Evolutionary conservation across 345 rosid genomes (phyloP).

Genomic region (Gossypium longicalyx): DNA sequence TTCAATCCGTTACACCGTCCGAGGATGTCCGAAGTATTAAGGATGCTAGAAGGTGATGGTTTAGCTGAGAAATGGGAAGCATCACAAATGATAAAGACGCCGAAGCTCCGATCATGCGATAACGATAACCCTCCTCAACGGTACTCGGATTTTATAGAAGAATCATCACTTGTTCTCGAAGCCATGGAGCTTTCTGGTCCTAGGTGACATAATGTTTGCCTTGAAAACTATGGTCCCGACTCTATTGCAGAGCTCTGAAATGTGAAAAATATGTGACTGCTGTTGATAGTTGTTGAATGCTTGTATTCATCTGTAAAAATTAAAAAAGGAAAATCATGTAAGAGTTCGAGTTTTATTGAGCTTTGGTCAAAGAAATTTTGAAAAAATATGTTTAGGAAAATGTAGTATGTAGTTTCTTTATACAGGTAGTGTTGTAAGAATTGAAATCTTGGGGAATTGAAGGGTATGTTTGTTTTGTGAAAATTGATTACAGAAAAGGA

Average conservation of each 20-base stretch:
- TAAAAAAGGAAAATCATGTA: slow-evolving; percentile 14
- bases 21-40: slow-evolving; percentile 68
- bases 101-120: slow-evolving; percentile 35
- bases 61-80: slow-evolving; percentile 87
- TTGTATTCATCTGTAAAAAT: slow-evolving; percentile 51
- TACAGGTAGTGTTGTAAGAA: neutral
- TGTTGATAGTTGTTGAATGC: slow-evolving; percentile 33
- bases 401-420: neutral
- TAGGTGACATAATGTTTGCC: neutral
- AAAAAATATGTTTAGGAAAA: neutral
- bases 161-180: slow-evolving; percentile 83
- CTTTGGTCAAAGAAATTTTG: slow-evolving; percentile 14
- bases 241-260: slow-evolving; percentile 15
- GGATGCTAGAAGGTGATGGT: slow-evolving; percentile 84
- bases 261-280: slow-evolving; percentile 10
- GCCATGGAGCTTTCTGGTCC: slow-evolving; percentile 99
- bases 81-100: slow-evolving; percentile 46
- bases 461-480: too few relatives aligned
- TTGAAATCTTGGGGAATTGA: too few relatives aligned
- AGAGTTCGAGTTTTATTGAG: slow-evolving; percentile 4
- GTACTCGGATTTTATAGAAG: slow-evolving; percentile 82
- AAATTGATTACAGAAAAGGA: too few relatives aligned
- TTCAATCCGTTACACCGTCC: slow-evolving; percentile 70
- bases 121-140: slow-evolving; percentile 36
- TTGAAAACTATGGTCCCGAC: neutral